Conservation (phyloP, 176 grass and related monocot species). For the Musa acuminata region DNA sequence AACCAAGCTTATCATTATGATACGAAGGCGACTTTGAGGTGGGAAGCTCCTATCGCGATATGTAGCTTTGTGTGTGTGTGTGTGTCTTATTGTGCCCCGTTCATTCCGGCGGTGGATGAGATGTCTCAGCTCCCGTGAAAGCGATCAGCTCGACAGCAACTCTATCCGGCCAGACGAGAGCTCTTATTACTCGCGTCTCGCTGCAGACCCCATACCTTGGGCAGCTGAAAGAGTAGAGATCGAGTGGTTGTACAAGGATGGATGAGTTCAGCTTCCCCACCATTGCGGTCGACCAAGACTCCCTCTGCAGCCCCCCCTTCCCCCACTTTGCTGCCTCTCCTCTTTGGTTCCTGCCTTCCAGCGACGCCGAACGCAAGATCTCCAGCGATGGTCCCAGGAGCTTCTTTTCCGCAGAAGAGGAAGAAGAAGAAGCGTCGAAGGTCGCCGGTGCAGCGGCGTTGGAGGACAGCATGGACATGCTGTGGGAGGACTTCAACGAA, state of each 20-base stretch:
- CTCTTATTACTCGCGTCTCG: not conserved
- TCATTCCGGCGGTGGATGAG: slow-evolving; percentile 28
- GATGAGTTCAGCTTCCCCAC: slow-evolving; percentile 81
- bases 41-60: not conserved
- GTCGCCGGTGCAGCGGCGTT: slow-evolving; percentile 18
- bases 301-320: slow-evolving; percentile 29
- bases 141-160: not conserved
- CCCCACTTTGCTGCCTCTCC: slow-evolving; percentile 43
- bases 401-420: not conserved
- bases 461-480: slow-evolving; percentile 90
- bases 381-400: slow-evolving; percentile 9
- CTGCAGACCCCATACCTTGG: slow-evolving; percentile 9
- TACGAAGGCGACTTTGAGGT: too few relatives aligned
- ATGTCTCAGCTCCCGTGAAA: slow-evolving; percentile 37
- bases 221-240: too few relatives aligned
- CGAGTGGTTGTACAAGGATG: slow-evolving; percentile 17
- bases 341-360: slow-evolving; percentile 38
- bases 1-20: not conserved
- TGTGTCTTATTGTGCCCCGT: slow-evolving; percentile 5
- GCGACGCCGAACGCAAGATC: slow-evolving; percentile 26
- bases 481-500: slow-evolving; percentile 97
- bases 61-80: slow-evolving; percentile 3
- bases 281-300: slow-evolving; percentile 32
- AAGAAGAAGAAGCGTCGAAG: not conserved
- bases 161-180: too few relatives aligned